A percentile compares a stretch with the other conserved stretches of the same genome.
Evolutionary conservation across 1,139 yeast species (phyloP).

Genomic region (Lodderomyces beijingensis): DNA sequence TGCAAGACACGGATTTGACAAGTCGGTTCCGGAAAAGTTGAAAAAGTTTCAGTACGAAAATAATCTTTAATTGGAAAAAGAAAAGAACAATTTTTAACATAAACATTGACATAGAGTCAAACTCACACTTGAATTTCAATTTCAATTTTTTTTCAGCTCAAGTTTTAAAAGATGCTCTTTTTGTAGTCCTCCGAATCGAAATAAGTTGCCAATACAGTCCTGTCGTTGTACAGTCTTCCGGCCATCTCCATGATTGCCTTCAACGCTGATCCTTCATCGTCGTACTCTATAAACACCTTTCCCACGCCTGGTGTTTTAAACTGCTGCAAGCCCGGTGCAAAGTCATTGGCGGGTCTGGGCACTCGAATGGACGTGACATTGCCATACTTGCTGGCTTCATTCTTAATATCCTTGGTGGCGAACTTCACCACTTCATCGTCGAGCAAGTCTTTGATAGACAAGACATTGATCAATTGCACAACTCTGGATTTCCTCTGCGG

Average conservation of each 20-base stretch:
- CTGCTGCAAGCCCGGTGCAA: slow-evolving; percentile 40
- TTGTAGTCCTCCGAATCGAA: slow-evolving; percentile 56
- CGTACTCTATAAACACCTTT: slow-evolving; percentile 65
- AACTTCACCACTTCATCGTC: slow-evolving; percentile 49
- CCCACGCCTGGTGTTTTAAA: slow-evolving; percentile 62
- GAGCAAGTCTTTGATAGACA: slow-evolving; percentile 59
- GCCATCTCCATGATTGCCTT: slow-evolving; percentile 60
- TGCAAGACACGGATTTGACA: slow-evolving; percentile 69
- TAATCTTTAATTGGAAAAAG: not conserved
- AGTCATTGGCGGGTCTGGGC: slow-evolving; percentile 62
- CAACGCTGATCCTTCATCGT: slow-evolving; percentile 46
- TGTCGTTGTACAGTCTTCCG: slow-evolving; percentile 65
- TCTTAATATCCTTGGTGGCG: slow-evolving; percentile 32
- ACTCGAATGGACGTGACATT: slow-evolving; percentile 51
- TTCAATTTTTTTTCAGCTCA: too few relatives aligned
- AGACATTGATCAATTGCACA: slow-evolving; percentile 60
- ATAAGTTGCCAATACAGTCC: slow-evolving; percentile 66
- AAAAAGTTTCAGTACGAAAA: slow-evolving; percentile 19
- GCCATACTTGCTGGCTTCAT: slow-evolving; percentile 53
- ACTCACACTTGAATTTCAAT: too few relatives aligned
- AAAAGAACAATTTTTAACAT: too few relatives aligned
- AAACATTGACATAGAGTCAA: too few relatives aligned
- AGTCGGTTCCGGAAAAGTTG: slow-evolving; percentile 36
- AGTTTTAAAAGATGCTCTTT: too few relatives aligned
- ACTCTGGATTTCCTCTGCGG: slow-evolving; percentile 50